Base-by-base conservation (phyloP, 768 basidiomycete species). In the Suillus subluteus region DNA sequence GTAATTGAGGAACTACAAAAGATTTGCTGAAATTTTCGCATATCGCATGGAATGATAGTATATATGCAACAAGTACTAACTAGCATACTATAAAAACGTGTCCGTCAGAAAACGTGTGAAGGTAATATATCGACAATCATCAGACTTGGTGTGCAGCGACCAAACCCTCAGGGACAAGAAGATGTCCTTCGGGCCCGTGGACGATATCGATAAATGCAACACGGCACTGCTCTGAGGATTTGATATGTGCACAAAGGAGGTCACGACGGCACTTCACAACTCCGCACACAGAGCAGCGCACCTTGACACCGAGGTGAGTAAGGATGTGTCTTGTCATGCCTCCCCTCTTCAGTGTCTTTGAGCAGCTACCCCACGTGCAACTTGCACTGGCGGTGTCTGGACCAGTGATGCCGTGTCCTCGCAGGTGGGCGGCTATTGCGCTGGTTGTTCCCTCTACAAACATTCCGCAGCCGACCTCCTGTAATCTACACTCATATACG, bases 291-390 rank as follows among this genome's bases (percentile, higher is more conserved):
- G 66, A 65, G 56, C 66, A 64, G 6, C 30, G 37, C 16, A 61
- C 7, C 37, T 37, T 37, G 37, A 37, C 9, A 9, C 37, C 37
- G 37, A 37, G 37, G 37, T 37, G 37, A 16, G 66, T 61, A 32
- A 64, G 50, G 21, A 67, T 35, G 43, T 67, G 66, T 35, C 66
- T 56, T 23, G 66, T 13, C 35, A 67, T 61, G 40, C 63, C 44
- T 16, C 38, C 40, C 2, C 7, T 35, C 26, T 61, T 64, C 23
- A 56, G 38, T 6, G 32, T 58, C 21, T 67, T 44, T 1, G 21
- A 15, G 38, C 66, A 67, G 18, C 8, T 37, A 11, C 6, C 23
- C 66, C 66, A 67, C 6, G 21, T 41, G 21, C 66, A 67, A 2
- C 0, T 55, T n/a, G 40, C 44, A 21, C 16, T 32, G 46, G 50